phyloP scores from a whole-genome alignment of 2,329 filamentous ascomycete species.

The Diaporthe sp. region DNA sequence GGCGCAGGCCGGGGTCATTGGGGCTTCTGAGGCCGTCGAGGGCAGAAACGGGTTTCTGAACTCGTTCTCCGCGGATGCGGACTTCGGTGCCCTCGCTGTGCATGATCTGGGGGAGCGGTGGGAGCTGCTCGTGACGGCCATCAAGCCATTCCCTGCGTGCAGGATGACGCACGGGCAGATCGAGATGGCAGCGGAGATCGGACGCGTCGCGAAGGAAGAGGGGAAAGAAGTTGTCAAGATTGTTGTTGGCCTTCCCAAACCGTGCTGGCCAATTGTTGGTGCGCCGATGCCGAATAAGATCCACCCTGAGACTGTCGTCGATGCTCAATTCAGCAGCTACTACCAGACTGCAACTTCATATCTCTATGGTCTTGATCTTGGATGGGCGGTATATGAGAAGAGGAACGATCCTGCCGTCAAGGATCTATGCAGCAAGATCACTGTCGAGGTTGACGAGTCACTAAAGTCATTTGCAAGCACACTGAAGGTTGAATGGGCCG shows the following conservation, averaged over 20 bases:
- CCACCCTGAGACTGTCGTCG: slow-evolving; percentile 45
- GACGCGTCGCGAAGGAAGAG: slow-evolving; percentile 37
- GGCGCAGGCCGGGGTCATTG: slow-evolving; percentile 44
- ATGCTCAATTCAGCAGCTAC: slow-evolving; percentile 48
- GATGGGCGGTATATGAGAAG: slow-evolving; percentile 38
- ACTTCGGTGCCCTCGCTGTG: slow-evolving; percentile 37
- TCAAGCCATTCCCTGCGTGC: slow-evolving; percentile 46
- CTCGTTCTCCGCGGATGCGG: slow-evolving; percentile 41
- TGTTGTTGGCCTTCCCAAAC: neutral
- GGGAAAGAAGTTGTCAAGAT: neutral
- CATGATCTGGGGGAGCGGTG: slow-evolving; percentile 42
- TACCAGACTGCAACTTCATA: slow-evolving; percentile 47
- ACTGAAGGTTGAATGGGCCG: neutral
- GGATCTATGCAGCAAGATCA: neutral
- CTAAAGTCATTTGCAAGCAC: neutral
- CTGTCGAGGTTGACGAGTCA: neutral
- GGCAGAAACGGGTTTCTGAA: slow-evolving; percentile 44
- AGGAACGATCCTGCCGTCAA: neutral
- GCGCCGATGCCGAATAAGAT: slow-evolving; percentile 43
- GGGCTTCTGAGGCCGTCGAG: slow-evolving; percentile 43
- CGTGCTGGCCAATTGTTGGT: slow-evolving; percentile 34
- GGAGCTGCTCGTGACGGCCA: slow-evolving; percentile 43
- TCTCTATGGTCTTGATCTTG: slow-evolving; percentile 43
- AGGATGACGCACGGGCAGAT: slow-evolving; percentile 47
- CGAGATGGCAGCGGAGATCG: slow-evolving; percentile 43